Conservation (phyloP, 1,139 yeast genomes). For the Blastobotrys petasosporus region DNA sequence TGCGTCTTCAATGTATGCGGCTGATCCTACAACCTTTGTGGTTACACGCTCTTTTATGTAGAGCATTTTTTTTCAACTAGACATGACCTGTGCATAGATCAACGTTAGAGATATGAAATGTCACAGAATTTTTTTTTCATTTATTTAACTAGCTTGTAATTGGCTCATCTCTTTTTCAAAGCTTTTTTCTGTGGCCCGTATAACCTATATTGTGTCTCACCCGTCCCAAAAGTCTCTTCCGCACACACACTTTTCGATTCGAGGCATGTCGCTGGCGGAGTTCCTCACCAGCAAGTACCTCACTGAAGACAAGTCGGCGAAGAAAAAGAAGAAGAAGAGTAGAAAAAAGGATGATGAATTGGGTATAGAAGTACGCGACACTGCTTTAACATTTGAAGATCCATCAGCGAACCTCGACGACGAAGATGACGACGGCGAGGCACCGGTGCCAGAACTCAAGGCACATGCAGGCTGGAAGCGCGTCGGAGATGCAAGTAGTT, state of each 20-base stretch:
- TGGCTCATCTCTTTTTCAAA: not conserved
- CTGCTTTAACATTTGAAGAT: conserved; percentile 22
- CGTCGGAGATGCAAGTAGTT: not conserved
- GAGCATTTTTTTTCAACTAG: too few relatives aligned
- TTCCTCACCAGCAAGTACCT: conserved; percentile 47
- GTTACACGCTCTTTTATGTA: too few relatives aligned
- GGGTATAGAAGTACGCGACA: conserved; percentile 24
- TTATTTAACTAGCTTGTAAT: not conserved
- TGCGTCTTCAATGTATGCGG: too few relatives aligned
- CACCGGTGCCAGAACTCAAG: conserved; percentile 5
- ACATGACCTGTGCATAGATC: too few relatives aligned
- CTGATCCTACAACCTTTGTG: too few relatives aligned
- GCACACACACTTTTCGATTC: too few relatives aligned
- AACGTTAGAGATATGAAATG: too few relatives aligned
- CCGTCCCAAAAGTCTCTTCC: not conserved
- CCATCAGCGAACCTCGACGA: conserved; percentile 9
- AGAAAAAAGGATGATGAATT: conserved; percentile 16
- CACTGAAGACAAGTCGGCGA: conserved; percentile 16
- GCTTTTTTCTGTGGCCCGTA: too few relatives aligned
- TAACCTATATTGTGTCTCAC: too few relatives aligned
- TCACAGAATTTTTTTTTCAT: not conserved
- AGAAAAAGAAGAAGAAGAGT: conserved; percentile 29
- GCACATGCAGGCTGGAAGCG: conserved; percentile 17
- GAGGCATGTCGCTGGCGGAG: conserved; percentile 43
- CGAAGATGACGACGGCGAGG: conserved; percentile 10